phyloP scores from a whole-genome alignment of 1,139 yeast genomes.

The Taphrina deformans region DNA sequence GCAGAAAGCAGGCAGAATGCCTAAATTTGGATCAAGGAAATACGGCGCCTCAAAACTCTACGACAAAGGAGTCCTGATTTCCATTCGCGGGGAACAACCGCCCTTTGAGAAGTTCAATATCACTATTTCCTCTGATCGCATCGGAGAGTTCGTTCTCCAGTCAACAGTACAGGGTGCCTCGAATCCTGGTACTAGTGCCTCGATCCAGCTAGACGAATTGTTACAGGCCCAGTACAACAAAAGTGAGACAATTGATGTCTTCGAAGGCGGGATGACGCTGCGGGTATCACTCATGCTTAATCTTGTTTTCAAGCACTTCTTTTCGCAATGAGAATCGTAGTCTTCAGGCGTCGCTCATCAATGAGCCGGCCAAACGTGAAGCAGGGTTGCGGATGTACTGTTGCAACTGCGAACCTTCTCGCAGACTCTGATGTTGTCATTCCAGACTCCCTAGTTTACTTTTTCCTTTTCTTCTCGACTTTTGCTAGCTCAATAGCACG shows the following conservation, averaged over 20 bases:
- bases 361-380: no score
- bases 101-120: conserved; percentile 69
- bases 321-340: background rate
- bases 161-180: conserved; percentile 55
- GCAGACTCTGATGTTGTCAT: no score
- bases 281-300: conserved; percentile 12
- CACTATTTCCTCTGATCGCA: conserved; percentile 72
- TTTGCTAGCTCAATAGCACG: conserved; percentile 30
- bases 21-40: conserved; percentile 80
- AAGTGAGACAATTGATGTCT: conserved; percentile 6
- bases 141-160: conserved; percentile 72
- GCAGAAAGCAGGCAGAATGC: conserved; percentile 65
- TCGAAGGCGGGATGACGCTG: conserved; percentile 32
- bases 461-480: conserved; percentile 26
- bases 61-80: conserved; percentile 69
- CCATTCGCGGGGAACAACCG: conserved; percentile 52
- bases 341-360: no score
- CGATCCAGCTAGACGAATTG: conserved; percentile 65
- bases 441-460: no score
- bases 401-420: no score
- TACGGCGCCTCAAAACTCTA: conserved; percentile 72
- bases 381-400: no score
- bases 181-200: conserved; percentile 56
- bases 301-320: conserved; percentile 31
- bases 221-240: conserved; percentile 61